Percentiles rank a stretch among this genome's conserved stretches.
Evolutionary conservation across 2,329 filamentous ascomycete species (phyloP).

Genomic region (Penicillium sp.): DNA sequence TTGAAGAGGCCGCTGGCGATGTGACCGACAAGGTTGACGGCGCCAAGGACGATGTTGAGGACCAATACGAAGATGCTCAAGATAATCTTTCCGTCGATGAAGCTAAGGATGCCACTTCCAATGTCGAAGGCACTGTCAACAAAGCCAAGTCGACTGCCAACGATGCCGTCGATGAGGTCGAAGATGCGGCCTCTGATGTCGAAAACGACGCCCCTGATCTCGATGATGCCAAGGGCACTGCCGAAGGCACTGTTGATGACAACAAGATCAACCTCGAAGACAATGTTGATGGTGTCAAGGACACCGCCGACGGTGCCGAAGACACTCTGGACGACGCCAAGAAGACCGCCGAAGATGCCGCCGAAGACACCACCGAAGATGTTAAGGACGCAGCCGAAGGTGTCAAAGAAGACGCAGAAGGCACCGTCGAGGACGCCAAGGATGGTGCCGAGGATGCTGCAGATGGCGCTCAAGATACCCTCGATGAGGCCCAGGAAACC

Average conservation of each 20-base stretch:
- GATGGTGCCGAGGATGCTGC: constrained; percentile 28
- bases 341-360: constrained; percentile 28
- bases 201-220: neutral
- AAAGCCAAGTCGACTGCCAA: constrained; percentile 52
- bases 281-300: constrained; percentile 18
- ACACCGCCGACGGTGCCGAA: constrained; percentile 15
- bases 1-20: constrained; percentile 49
- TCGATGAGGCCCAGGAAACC: constrained; percentile 1
- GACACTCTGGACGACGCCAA: constrained; percentile 6
- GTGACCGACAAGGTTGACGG: constrained; percentile 51
- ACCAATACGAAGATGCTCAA: constrained; percentile 41
- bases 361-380: constrained; percentile 34
- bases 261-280: constrained; percentile 25
- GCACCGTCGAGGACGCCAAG: neutral
- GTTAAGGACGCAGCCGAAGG: constrained; percentile 23
- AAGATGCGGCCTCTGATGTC: neutral
- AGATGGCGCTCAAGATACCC: constrained; percentile 31
- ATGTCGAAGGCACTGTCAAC: constrained; percentile 47
- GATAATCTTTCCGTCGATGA: constrained; percentile 25
- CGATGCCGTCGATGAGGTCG: constrained; percentile 22
- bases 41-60: constrained; percentile 49
- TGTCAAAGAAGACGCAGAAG: neutral
- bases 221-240: constrained; percentile 2
- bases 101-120: constrained; percentile 6
- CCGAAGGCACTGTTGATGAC: constrained; percentile 13